Percentiles rank a stretch among this genome's conserved stretches.
Evolutionary conservation across 2,329 filamentous ascomycete species (phyloP).

Genomic region (Chaetomium olivaceum): DNA sequence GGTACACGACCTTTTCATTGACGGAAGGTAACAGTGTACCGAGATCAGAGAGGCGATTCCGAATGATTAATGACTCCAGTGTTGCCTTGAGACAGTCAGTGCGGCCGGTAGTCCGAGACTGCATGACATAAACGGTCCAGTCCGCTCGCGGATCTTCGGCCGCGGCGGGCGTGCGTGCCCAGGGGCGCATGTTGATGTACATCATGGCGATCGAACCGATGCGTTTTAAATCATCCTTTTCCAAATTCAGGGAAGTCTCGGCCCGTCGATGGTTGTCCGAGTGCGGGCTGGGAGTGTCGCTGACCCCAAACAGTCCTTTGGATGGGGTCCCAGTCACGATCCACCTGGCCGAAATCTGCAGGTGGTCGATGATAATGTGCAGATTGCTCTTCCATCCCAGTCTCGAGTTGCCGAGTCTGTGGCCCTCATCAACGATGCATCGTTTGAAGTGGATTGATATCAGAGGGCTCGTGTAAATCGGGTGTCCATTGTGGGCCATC

Average conservation of each 20-base stretch:
- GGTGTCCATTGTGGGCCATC: constrained; percentile 26
- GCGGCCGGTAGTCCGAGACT: constrained; percentile 56
- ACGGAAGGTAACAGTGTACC: constrained; percentile 69
- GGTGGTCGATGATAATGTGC: constrained; percentile 51
- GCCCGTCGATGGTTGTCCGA: constrained; percentile 29
- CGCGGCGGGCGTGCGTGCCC: constrained; percentile 62
- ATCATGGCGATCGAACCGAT: constrained; percentile 65
- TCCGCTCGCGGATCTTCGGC: constrained; percentile 60
- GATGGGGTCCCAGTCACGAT: constrained; percentile 89
- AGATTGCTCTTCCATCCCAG: constrained; percentile 57
- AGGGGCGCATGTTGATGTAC: constrained; percentile 76
- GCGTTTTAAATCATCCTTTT: constrained; percentile 65
- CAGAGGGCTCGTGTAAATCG: constrained; percentile 57
- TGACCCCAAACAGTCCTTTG: constrained; percentile 75
- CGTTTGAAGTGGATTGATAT: constrained; percentile 78
- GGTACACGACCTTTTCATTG: constrained; percentile 67
- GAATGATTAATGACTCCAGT: constrained; percentile 77
- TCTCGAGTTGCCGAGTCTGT: constrained; percentile 71
- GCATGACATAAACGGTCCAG: constrained; percentile 73
- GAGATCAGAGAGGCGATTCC: constrained; percentile 74
- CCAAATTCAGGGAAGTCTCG: constrained; percentile 50
- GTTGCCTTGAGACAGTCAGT: constrained; percentile 65
- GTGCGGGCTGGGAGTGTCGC: constrained; percentile 37
- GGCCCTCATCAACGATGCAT: constrained; percentile 90
- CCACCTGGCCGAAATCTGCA: constrained; percentile 76